Evolutionary conservation across 306 rosid species (phyloP).

Genomic region (Cucumis sativus): Cucumber_9930_V3 NC_026657.2:28877501-28878000

Average conservation of each 20-base stretch:
- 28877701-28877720: neutral
- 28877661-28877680: neutral
- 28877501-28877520: too few relatives aligned
- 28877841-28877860: neutral
- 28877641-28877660: neutral
- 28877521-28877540: too few relatives aligned
- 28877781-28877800: neutral
- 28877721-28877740: neutral
- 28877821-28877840: neutral
- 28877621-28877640: neutral
- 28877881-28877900: neutral
- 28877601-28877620: too few relatives aligned
- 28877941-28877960: neutral
- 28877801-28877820: neutral
- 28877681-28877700: neutral
- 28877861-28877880: neutral
- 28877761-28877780: neutral
- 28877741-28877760: neutral
- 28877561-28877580: too few relatives aligned
- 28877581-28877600: too few relatives aligned
- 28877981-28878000: neutral
- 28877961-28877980: neutral
- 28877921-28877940: neutral
- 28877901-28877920: neutral
- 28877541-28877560: too few relatives aligned